phyloP scores from a whole-genome alignment of 768 basidiomycete species.

The Tephrocybe sp. region DNA sequence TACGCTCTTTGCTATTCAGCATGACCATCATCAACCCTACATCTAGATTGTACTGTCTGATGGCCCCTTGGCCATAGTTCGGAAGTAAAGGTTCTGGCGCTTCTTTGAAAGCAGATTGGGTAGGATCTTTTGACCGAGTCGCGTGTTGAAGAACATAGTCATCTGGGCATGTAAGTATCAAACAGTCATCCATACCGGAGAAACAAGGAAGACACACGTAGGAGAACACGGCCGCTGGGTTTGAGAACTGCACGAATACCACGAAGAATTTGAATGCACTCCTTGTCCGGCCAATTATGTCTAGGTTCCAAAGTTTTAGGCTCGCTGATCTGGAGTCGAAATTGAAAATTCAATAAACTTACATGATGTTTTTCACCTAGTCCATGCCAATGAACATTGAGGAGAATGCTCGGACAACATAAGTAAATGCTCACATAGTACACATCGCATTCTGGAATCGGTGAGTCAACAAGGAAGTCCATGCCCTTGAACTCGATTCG shows the following conservation, averaged over 20 bases:
- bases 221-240: slow-evolving; percentile 22
- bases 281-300: slow-evolving; percentile 41
- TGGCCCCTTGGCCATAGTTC: slow-evolving; percentile 41
- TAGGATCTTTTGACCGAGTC: slow-evolving; percentile 13
- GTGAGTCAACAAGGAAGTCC: slow-evolving; percentile 37
- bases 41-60: slow-evolving; percentile 41
- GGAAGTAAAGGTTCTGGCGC: slow-evolving; percentile 45
- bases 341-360: no score
- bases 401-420: no score
- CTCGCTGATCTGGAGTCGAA: no score
- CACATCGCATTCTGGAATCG: slow-evolving; percentile 33
- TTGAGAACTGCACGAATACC: slow-evolving; percentile 35
- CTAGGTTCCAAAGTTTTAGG: slow-evolving; percentile 20
- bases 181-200: no score
- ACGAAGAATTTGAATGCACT: slow-evolving; percentile 32
- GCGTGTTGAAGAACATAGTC: slow-evolving; percentile 33
- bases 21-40: slow-evolving; percentile 44
- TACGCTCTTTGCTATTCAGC: slow-evolving; percentile 43
- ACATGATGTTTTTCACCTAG: slow-evolving; percentile 37
- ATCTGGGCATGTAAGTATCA: no score
- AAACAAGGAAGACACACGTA: not conserved
- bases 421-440: slow-evolving; percentile 38
- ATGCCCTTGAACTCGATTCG: slow-evolving; percentile 35
- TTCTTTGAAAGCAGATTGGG: slow-evolving; percentile 12
- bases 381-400: not conserved